Base-by-base conservation (phyloP, 257 asterid genomes). In the Capsicum pubescens region DNA sequence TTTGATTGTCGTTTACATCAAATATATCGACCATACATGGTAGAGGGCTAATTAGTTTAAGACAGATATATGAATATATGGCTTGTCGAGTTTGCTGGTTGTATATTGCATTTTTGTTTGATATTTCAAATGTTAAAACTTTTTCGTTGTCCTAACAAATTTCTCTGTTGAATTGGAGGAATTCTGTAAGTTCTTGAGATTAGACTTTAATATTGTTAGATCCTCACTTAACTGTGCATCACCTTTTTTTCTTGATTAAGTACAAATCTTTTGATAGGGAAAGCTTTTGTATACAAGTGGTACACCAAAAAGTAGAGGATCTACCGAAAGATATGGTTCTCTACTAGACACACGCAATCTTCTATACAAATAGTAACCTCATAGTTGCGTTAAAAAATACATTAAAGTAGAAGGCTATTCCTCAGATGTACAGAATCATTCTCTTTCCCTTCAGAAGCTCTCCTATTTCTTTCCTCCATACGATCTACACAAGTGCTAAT, bases 21-120 rank as follows among this genome's bases (percentile, higher is more conserved):
- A 48, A 44, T 71, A 5, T 44, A 44, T 71, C 36, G 1, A 50
- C 80, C 19, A 74, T 72, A 12, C 44, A 12, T 19, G 12, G 60
- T 11, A 52, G 60, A 48, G 42, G 60, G n/a, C 21, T 74, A 1
- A 74, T 19, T 50, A 39, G 61, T 21, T 74, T 50, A 11, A 48
- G 80, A 35, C 16, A 50, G 61, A 74, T 19, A 48, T 72, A 48
- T 72, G 19, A 48, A 48, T 19, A 12, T 48, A 72, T 12, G 12
- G 42, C 80, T 11, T 74, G 7, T 74, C 44, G 19, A 21, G 11
- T 48, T 26, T 72, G 58, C n/a, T 72, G 80, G 60, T 72, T 48
- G 59, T 72, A 72, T 72, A 46, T 72, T 50, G 60, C 60, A 9
- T 74, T 74, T 72, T 74, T 74, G 21, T 19, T 48, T 48, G 80